A percentile compares a stretch with the other conserved stretches of the same genome.
These are phyloP conservation scores for Botryotinia convoluta DNA, from an alignment of 2,329 filamentous ascomycete species.

Conservation along the genomic window DNA sequence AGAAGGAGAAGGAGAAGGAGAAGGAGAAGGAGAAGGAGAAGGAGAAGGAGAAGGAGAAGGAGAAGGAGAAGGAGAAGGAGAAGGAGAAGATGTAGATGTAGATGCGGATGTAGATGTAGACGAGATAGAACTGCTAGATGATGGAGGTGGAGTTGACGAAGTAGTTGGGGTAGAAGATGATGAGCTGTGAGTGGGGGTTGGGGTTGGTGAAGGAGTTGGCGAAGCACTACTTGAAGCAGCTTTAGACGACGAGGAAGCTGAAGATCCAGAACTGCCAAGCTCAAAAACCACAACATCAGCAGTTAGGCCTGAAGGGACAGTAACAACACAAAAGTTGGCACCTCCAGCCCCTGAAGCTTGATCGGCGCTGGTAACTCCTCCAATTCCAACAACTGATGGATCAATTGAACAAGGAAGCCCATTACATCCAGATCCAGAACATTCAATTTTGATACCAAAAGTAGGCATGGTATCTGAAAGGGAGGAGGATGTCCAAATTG, in stretches of 20 bases:
- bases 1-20: not conserved
- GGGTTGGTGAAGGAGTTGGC: conserved; percentile 26
- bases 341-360: conserved; percentile 62
- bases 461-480: conserved; percentile 57
- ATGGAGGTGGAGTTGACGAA: conserved; percentile 27
- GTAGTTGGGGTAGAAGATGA: conserved; percentile 24
- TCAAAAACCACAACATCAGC: conserved; percentile 66
- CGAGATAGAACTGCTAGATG: conserved; percentile 18
- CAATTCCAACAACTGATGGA: conserved; percentile 53
- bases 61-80: conserved; percentile 24
- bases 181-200: conserved; percentile 32
- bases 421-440: conserved; percentile 62
- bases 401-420: conserved; percentile 74
- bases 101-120: conserved; percentile 26
- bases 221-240: conserved; percentile 15
- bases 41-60: conserved; percentile 24
- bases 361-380: conserved; percentile 56
- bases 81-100: conserved; percentile 15
- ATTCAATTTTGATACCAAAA: conserved; percentile 70
- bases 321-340: conserved; percentile 73
- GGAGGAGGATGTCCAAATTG: conserved; percentile 59
- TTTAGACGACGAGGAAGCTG: conserved; percentile 24
- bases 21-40: conserved; percentile 4
- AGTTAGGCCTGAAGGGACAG: conserved; percentile 62
- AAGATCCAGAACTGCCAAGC: conserved; percentile 31